A percentile compares a stretch with the other conserved stretches of the same genome.
These are phyloP conservation scores for Aspergillus candidus DNA, from an alignment of 2,329 filamentous ascomycete genomes.

Conservation along the genomic window DNA sequence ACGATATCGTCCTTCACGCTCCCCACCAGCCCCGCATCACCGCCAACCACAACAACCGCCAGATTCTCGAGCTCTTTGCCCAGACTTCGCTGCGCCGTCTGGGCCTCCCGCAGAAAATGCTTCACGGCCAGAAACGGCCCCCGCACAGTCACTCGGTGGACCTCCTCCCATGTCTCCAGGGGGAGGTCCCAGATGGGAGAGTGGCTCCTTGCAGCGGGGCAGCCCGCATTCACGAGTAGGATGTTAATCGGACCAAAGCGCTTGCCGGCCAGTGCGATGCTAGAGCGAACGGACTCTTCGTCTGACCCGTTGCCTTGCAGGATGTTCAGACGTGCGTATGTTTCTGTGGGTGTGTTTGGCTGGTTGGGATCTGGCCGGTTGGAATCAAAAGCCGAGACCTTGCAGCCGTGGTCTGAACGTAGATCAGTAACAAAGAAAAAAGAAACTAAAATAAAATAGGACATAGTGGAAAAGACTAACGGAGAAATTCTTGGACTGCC, in stretches of 20 bases:
- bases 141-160: constrained; percentile 46
- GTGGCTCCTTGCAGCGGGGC: constrained; percentile 45
- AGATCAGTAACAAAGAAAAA: not conserved
- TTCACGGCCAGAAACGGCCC: constrained; percentile 53
- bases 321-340: constrained; percentile 34
- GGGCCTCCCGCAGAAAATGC: constrained; percentile 46
- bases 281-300: constrained; percentile 41
- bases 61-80: constrained; percentile 44
- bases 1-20: constrained; percentile 53
- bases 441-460: not conserved
- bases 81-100: constrained; percentile 32
- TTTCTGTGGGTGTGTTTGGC: constrained; percentile 9
- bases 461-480: constrained; percentile 31
- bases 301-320: constrained; percentile 45
- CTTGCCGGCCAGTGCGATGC: constrained; percentile 36
- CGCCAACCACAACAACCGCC: constrained; percentile 49
- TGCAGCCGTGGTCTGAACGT: constrained; percentile 46
- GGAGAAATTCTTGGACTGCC: constrained; percentile 48
- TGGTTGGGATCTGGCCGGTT: constrained; percentile 27
- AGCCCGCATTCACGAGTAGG: constrained; percentile 49
- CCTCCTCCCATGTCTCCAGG: constrained; percentile 47
- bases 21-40: constrained; percentile 47
- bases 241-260: constrained; percentile 49
- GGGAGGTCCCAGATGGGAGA: constrained; percentile 51
- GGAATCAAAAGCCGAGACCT: constrained; percentile 49